phyloP scores from a whole-genome alignment of 768 basidiomycete genomes.

The Tricholoma matsutake region DNA sequence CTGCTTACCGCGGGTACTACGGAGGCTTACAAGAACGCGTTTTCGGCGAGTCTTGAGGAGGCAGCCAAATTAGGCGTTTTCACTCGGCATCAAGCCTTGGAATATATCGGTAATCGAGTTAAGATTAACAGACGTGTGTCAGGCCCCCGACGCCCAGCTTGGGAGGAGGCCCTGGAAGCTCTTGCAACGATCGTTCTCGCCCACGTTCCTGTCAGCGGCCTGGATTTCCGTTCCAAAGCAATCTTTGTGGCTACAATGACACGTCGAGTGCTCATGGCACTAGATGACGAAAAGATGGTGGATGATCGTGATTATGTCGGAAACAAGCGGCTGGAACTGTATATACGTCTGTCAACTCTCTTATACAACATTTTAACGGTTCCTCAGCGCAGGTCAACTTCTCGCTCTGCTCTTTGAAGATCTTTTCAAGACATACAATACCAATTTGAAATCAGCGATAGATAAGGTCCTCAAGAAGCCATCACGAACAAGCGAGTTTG shows the following conservation, averaged over 20 bases:
- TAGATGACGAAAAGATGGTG: constrained; percentile 95
- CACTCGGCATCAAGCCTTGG: constrained; percentile 90
- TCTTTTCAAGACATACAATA: constrained; percentile 97
- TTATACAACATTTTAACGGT: constrained; percentile 8
- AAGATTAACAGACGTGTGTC: constrained; percentile 81
- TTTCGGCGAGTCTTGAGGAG: constrained; percentile 92
- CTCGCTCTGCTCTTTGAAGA: constrained; percentile 96
- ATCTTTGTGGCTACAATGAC: constrained; percentile 99
- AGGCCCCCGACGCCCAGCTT: constrained; percentile 79
- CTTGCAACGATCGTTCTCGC: constrained; percentile 97
- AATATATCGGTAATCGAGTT: constrained; percentile 92
- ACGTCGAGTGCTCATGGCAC: constrained; percentile 90
- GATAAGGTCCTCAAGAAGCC: constrained; percentile 98
- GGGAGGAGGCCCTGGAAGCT: constrained; percentile 95
- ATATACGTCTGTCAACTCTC: constrained; percentile 29
- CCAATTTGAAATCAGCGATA: constrained; percentile 90
- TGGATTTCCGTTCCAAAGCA: constrained; percentile 91
- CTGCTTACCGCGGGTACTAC: constrained; percentile 90
- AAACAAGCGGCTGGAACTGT: constrained; percentile 98
- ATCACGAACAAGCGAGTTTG: constrained; percentile 90
- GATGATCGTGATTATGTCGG: constrained; percentile 99
- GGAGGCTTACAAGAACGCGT: constrained; percentile 81
- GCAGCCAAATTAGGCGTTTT: constrained; percentile 88
- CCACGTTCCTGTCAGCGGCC: constrained; percentile 86
- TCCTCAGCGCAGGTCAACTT: constrained; percentile 85